Conservation (phyloP, 371 early-diverging fungal genomes). For the Zychaea mexicana region DNA sequence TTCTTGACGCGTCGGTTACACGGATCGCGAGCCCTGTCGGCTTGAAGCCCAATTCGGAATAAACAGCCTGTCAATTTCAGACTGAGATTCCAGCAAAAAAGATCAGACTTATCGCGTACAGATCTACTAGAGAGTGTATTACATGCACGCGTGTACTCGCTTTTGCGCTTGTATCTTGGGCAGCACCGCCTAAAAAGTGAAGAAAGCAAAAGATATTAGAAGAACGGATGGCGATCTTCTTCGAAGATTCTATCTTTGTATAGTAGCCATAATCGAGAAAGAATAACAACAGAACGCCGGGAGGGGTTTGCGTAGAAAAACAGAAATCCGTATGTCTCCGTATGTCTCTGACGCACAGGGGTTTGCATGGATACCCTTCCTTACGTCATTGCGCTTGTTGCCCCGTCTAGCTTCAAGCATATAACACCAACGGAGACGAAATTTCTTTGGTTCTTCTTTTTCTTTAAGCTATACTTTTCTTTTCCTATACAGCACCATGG, state of each 20-base stretch:
- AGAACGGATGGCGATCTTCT: background rate
- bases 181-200: background rate
- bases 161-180: no score
- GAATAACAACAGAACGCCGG: background rate
- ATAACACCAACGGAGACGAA: slow-evolving; percentile 1
- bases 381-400: background rate
- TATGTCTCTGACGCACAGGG: slow-evolving; percentile 1
- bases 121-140: no score
- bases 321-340: background rate
- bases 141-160: background rate
- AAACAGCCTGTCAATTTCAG: background rate
- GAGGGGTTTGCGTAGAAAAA: background rate
- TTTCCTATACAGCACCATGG: background rate
- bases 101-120: background rate
- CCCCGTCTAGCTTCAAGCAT: background rate
- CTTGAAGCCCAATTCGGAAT: background rate
- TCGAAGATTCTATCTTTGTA: no score
- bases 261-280: no score
- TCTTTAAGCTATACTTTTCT: background rate
- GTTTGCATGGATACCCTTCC: background rate
- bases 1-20: background rate
- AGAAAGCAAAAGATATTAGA: background rate
- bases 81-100: background rate
- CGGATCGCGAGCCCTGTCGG: background rate
- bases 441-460: background rate